Percentiles rank a stretch among this genome's conserved stretches.
These are phyloP conservation scores for Talaromyces adpressus DNA, from an alignment of 495 filamentous ascomycete species.

Conservation along the genomic window DNA sequence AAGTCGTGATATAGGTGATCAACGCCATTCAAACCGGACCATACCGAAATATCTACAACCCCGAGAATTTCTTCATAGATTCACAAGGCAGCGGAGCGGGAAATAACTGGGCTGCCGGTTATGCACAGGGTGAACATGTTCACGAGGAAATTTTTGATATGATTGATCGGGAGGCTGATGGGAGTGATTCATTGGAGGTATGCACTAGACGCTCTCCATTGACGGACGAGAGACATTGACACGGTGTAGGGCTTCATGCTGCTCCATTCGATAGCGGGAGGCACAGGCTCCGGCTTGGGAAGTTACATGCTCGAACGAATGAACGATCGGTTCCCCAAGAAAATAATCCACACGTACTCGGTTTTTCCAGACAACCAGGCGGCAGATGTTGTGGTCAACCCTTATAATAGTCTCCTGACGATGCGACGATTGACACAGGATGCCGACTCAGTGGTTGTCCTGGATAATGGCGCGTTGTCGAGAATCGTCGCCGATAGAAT, in stretches of 20 bases:
- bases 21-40: constrained; percentile 85
- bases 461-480: constrained; percentile 91
- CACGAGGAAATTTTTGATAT: constrained; percentile 98
- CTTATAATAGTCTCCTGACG: constrained; percentile 91
- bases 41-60: constrained; percentile 98
- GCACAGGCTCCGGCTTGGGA: constrained; percentile 89
- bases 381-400: constrained; percentile 91
- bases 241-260: constrained; percentile 81
- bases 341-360: constrained; percentile 97
- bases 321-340: constrained; percentile 97
- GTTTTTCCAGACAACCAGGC: constrained; percentile 91
- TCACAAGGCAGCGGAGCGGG: constrained; percentile 88
- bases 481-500: constrained; percentile 91
- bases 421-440: constrained; percentile 90
- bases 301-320: constrained; percentile 93
- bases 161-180: constrained; percentile 98
- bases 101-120: constrained; percentile 97
- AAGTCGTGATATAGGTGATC: constrained; percentile 55
- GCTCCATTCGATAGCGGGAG: constrained; percentile 94
- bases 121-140: constrained; percentile 82
- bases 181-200: constrained; percentile 92
- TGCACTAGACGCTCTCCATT: not conserved
- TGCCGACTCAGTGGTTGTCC: constrained; percentile 95
- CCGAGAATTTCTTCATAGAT: constrained; percentile 95
- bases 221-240: not conserved